A percentile compares a stretch with the other conserved stretches of the same genome.
Conservation (phyloP, 2,329 filamentous ascomycete genomes). For the Apiospora saccharicola region DNA sequence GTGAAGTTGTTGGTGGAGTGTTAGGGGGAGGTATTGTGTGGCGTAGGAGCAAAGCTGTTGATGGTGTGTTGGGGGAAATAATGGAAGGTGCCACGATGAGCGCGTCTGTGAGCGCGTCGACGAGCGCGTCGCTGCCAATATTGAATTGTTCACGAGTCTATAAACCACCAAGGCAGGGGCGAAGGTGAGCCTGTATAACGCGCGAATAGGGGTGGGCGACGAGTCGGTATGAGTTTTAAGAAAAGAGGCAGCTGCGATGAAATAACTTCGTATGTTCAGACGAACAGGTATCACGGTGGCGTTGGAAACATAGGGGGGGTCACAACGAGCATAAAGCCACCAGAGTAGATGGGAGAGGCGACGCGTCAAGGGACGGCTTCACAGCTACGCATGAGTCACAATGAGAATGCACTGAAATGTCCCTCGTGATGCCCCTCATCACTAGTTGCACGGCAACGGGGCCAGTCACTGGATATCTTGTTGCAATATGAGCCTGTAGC, state of each 20-base stretch:
- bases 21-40: no score
- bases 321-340: neutral
- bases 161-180: neutral
- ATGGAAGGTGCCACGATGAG: neutral
- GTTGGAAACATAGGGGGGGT: neutral
- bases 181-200: neutral
- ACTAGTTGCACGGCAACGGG: neutral
- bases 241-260: neutral
- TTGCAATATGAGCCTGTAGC: neutral
- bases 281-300: neutral
- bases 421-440: neutral
- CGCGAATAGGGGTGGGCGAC: neutral
- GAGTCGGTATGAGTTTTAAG: neutral
- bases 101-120: neutral
- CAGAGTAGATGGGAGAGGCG: neutral
- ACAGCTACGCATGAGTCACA: slow-evolving; percentile 4
- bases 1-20: no score
- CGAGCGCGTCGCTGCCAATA: neutral
- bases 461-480: neutral
- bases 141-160: neutral
- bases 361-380: slow-evolving; percentile 9
- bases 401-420: neutral
- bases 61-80: neutral
- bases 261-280: neutral
- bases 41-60: no score